Base-by-base conservation (phyloP, 164 flowering plant species). In the Macadamia integrifolia region DNA sequence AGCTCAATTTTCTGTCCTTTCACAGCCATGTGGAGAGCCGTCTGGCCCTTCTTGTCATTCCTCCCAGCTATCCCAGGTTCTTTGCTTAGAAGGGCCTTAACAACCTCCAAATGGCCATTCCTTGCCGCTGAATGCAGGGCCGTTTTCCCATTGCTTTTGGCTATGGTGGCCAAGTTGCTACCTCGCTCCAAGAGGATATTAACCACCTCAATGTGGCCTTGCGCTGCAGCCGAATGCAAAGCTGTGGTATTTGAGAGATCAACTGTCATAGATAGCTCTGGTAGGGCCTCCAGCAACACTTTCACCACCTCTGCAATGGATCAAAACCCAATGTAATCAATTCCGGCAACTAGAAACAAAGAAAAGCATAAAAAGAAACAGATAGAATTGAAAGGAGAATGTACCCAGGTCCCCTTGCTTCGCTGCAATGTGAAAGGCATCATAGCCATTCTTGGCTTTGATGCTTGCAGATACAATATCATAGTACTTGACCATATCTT, bases 21-120 rank as follows among this genome's bases (percentile, higher is more conserved):
- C 35, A 77, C 95, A 0, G 98, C 95, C 98, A 94, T 94, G 82
- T 94, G 98, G 71, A 94, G 92, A 0, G 98, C 97, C 1, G 97
- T 87, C 75, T 94, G 98, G 1, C 97, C 95, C 82, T 94, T 94
- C 80, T 90, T 92, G 72, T 94, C 98, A 11, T 64, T 84, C 64
- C 95, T 65, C 6, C 80, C 75, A 1, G 83, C 75, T 15, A 85
- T 73, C 67, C 75, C 82, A 31, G 92, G 93, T 69, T 92, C 95
- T 56, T 75, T 76, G 7, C 69, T 75, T 68, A 92, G 57, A 65
- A 94, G 88, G 0, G 90, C 83, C 67, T 76, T 88, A 69, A 92
- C 83, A 28, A 88, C 91, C 55, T 76, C 81, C 62, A 88, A 35
- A 73, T 90, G 96, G 52, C 98, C 97, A 62, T 92, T 92, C 77